phyloP scores from a whole-genome alignment of 176 grass and related monocot species.

The Bromus sterilis region DNA sequence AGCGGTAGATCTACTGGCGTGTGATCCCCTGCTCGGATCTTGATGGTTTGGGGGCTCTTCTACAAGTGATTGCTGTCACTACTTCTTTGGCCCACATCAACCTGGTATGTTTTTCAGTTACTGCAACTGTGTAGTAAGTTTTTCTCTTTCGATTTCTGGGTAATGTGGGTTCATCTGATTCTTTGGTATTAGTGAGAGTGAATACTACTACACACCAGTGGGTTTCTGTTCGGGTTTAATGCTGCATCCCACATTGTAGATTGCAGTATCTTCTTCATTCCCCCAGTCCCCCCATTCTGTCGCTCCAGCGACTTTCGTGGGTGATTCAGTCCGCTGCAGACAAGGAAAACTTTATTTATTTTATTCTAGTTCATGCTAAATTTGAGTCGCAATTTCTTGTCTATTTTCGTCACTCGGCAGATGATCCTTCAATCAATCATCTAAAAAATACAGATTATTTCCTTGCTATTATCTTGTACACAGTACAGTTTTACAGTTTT shows the following conservation, averaged over 20 bases:
- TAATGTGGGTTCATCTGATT: slow-evolving; percentile 18
- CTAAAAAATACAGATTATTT: too few relatives aligned
- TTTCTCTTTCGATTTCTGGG: not conserved
- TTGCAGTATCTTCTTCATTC: not conserved
- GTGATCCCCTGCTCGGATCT: not conserved
- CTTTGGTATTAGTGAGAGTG: not conserved
- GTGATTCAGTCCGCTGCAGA: not conserved
- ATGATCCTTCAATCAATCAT: not conserved
- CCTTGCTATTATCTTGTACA: not conserved
- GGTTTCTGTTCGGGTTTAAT: slow-evolving; percentile 26
- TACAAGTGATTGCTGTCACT: not conserved
- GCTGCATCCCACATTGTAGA: not conserved
- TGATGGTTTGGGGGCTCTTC: not conserved
- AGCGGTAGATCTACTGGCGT: slow-evolving; percentile 23
- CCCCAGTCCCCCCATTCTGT: not conserved
- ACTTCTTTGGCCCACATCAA: not conserved
- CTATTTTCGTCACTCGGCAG: not conserved
- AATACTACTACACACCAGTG: not conserved
- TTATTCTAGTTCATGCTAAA: not conserved
- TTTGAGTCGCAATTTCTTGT: not conserved
- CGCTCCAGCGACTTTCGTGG: not conserved
- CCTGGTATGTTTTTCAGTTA: not conserved
- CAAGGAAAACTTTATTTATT: not conserved
- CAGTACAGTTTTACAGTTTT: not conserved
- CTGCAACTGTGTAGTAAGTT: not conserved